These are phyloP conservation scores for Yamadazyma membranifaciens DNA, from an alignment of 1,139 yeast genomes.

Conservation along the genomic window DNA sequence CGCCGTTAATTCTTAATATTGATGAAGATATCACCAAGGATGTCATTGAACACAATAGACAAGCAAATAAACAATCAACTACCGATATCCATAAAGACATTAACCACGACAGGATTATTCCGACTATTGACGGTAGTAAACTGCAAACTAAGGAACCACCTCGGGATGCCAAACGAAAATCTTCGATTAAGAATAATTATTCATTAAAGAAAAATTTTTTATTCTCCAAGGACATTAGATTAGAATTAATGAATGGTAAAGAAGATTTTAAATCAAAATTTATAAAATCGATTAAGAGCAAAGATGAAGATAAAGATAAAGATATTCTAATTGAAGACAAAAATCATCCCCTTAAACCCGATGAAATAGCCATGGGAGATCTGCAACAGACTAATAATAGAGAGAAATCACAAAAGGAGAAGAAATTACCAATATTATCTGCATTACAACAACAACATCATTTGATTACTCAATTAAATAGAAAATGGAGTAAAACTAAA, in stretches of 20 bases:
- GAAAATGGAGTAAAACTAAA: constrained; percentile 34
- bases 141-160: too few species aligned
- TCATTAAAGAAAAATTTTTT: constrained; percentile 23
- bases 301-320: not conserved
- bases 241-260: constrained; percentile 25
- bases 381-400: too few species aligned
- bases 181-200: constrained; percentile 1
- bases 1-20: constrained; percentile 21
- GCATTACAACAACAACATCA: constrained; percentile 27
- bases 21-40: constrained; percentile 10
- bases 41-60: constrained; percentile 13
- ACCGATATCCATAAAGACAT: too few species aligned
- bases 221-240: constrained; percentile 39
- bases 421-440: constrained; percentile 11
- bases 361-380: not conserved
- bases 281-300: constrained; percentile 1
- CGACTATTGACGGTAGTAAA: too few species aligned
- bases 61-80: not conserved
- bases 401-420: constrained; percentile 7
- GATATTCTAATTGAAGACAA: constrained; percentile 1
- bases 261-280: constrained; percentile 6
- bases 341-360: not conserved
- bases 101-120: too few species aligned
- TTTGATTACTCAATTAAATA: constrained; percentile 34
- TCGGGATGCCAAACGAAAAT: constrained; percentile 7